Evolutionary conservation across 2,329 filamentous ascomycete genomes (phyloP), one percentile per base, ranked within the genome.

Genomic region (Penicillium vulpinum): DNA sequence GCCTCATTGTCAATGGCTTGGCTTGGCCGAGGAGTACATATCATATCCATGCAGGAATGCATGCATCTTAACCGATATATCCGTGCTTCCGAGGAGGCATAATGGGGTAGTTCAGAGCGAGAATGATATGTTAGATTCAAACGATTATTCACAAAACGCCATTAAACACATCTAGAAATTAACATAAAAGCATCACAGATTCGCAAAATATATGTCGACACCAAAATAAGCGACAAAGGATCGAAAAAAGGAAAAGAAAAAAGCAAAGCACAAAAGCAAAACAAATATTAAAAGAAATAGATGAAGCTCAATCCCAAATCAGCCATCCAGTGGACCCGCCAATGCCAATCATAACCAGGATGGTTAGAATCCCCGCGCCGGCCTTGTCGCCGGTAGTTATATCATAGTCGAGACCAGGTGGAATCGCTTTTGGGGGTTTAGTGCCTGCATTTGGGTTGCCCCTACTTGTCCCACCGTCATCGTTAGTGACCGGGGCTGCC

Each of bases 351-450:
- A 76, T 55, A 62, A 77, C 59, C 18, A 78, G 29, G 1, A 69
- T 67, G 6, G 78, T 80, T 47, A 80, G 54, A 15, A 80, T 72
- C 2, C 73, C 73, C 0, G 77, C 78, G 5, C 78, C 78, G 2
- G 73, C 77, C 35, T 67, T 70, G 60, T 80, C 78, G 4, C 66
- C 72, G 5, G 66, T 65, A 0, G 70, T 70, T 45, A 74, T 73
- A 0, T 49, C 15, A 16, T 59, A 59, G 4, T 63, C 60, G 5
- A 67, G 43, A 2, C 45, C 53, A 4, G 51, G 45, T 0, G 67
- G 62, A 15, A 54, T 54, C 4, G 59, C 49, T 22, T 57, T 35
- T 2, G 39, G 39, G 6, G 58, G 62, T 22, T 64, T 60, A 4
- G 60, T 49, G 7, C 70, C 70, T 10, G 67, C 70, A 28, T 62